phyloP scores from a whole-genome alignment of 768 basidiomycete species.

The Coprinopsis sp. region DNA sequence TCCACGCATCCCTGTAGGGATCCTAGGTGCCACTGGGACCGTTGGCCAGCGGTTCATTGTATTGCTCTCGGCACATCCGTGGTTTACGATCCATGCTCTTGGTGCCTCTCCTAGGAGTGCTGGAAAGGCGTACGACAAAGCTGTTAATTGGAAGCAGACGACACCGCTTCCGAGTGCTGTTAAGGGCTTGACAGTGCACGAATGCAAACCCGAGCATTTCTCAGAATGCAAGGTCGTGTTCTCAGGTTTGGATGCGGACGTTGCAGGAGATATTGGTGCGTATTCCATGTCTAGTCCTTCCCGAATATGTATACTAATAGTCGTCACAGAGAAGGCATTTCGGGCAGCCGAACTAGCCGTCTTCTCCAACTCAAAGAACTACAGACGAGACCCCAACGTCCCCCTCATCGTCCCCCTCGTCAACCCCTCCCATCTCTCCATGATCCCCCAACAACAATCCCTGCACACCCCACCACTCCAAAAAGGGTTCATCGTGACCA shows the following conservation, averaged over 20 bases:
- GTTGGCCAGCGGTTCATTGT: conserved; percentile 95
- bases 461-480: conserved; percentile 62
- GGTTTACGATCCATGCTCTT: conserved; percentile 80
- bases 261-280: conserved; percentile 90
- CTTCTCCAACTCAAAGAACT: conserved; percentile 96
- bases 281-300: conserved; percentile 3
- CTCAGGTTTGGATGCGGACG: conserved; percentile 91
- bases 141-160: conserved; percentile 85
- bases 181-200: conserved; percentile 58
- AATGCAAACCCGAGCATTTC: conserved; percentile 78
- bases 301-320: conserved; percentile 6
- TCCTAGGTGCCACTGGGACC: conserved; percentile 88
- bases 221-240: conserved; percentile 82
- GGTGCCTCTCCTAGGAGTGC: conserved; percentile 89
- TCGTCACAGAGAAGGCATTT: conserved; percentile 78
- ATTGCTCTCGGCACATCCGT: conserved; percentile 83
- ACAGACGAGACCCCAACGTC: conserved; percentile 84
- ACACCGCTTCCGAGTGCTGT: conserved; percentile 67
- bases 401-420: conserved; percentile 97
- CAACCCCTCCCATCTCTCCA: conserved; percentile 79
- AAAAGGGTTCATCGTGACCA: conserved; percentile 94
- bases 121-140: conserved; percentile 71
- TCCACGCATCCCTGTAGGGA: conserved; percentile 60
- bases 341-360: conserved; percentile 83
- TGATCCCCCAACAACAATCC: conserved; percentile 78